Evolutionary conservation across 306 rosid species (phyloP).

Genomic region (Cicer bijugum): DNA sequence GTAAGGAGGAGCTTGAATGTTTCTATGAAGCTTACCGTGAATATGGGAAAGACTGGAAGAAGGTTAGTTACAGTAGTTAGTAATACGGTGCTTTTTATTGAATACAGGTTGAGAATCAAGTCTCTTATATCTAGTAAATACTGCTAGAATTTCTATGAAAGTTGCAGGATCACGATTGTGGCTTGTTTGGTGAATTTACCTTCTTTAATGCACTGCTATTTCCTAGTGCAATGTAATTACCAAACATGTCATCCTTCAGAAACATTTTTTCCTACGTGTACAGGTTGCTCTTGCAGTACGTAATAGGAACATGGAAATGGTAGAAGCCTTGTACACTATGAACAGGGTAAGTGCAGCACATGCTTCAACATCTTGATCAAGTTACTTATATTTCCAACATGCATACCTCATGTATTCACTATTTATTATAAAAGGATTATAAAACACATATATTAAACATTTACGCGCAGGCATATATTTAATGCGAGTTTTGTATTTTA

Average conservation of each 20-base stretch:
- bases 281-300: slow-evolving; percentile 81
- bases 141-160: slow-evolving; percentile 35
- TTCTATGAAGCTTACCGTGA: slow-evolving; percentile 90
- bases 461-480: slow-evolving; percentile 12
- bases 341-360: slow-evolving; percentile 62
- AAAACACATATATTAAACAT: slow-evolving; percentile 29
- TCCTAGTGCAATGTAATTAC: slow-evolving; percentile 32
- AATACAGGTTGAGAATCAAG: slow-evolving; percentile 30
- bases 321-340: slow-evolving; percentile 91
- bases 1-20: slow-evolving; percentile 72
- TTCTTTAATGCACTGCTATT: slow-evolving; percentile 27
- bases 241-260: slow-evolving; percentile 31
- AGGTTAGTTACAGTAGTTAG: slow-evolving; percentile 60
- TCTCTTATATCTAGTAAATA: slow-evolving; percentile 34
- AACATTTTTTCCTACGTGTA: slow-evolving; percentile 33
- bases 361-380: slow-evolving; percentile 35
- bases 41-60: slow-evolving; percentile 93
- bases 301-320: slow-evolving; percentile 81
- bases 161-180: slow-evolving; percentile 34
- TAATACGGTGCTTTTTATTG: slow-evolving; percentile 31
- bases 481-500: slow-evolving; percentile 18
- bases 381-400: slow-evolving; percentile 40
- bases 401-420: slow-evolving; percentile 29
- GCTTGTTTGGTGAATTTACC: slow-evolving; percentile 41
- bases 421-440: slow-evolving; percentile 26